Base-by-base conservation (phyloP, 306 rosid species). In the Gillenia trifoliata region DNA sequence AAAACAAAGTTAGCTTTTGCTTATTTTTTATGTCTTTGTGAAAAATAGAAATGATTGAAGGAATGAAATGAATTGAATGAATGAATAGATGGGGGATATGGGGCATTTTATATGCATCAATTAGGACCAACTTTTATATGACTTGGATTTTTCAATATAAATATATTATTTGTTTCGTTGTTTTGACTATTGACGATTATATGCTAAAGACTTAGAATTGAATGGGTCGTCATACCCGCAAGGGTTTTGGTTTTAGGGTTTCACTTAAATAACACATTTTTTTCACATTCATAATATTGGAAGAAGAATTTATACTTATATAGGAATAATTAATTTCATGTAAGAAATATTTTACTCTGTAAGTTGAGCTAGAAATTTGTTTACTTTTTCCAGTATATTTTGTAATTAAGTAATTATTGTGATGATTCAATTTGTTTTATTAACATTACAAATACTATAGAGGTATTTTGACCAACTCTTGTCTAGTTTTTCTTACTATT, bases 151-250 rank as follows among this genome's bases (percentile, higher is more conserved):
- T 72, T 59, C 56, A 72, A 72, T 72, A 12, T 28, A n/a, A 38
- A 26, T 49, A 29, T 40, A 40, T 54, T 40, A 40, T 54, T 29
- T 61, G n/a, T 6, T 26, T 52, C 23, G 25, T 22, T 71, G 65
- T 33, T 25, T 72, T 71, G 75, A 71, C 75, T 15, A 13, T 71
- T 55, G 65, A 71, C 65, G 9, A 70, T 52, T 70, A 12, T 70
- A 64, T n/a, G 34, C 0, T 19, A 11, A 3, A 20, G 50, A 34
- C 50, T 38, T 20, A 6, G 45, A 25, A 56, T 57, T 38, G 66
- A 71, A 71, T 56, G 74, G 64, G 74, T 70, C 74, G 41, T 19
- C n/a, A n/a, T 20, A 54, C 59, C 16, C 59, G 25, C 59, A 54
- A 45, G 52, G 11, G 50, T 16, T 15, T 43, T 12, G 49, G 49